Percentiles rank a stretch among this genome's conserved stretches.
These are phyloP conservation scores for Suillus cothurnatus DNA, from an alignment of 768 basidiomycete genomes.

Conservation along the genomic window DNA sequence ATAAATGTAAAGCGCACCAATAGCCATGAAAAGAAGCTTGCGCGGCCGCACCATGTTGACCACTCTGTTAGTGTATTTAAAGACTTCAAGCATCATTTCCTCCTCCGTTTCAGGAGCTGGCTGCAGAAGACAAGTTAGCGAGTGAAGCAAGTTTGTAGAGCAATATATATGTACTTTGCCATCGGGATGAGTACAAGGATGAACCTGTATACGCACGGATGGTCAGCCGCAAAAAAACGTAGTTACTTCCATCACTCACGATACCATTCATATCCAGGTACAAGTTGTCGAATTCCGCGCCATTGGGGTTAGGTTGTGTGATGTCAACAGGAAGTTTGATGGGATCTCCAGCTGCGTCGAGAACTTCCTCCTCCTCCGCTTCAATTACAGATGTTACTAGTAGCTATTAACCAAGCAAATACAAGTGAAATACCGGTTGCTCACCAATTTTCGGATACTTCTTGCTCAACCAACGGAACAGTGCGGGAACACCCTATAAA, in stretches of 20 bases:
- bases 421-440: conserved; percentile 26
- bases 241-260: conserved; percentile 46
- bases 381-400: conserved; percentile 80
- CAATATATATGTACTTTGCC: conserved; percentile 64
- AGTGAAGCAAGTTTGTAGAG: neutral
- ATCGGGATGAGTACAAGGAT: conserved; percentile 99
- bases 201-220: conserved; percentile 57
- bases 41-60: conserved; percentile 97
- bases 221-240: conserved; percentile 1
- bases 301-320: conserved; percentile 87
- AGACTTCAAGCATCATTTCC: conserved; percentile 99
- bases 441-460: conserved; percentile 97
- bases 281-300: conserved; percentile 91
- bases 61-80: conserved; percentile 94
- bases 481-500: conserved; percentile 89
- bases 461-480: conserved; percentile 98
- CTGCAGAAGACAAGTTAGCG: conserved; percentile 38
- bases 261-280: conserved; percentile 99
- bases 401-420: conserved; percentile 2
- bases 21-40: conserved; percentile 97
- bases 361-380: conserved; percentile 76
- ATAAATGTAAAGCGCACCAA: conserved; percentile 59
- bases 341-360: conserved; percentile 64
- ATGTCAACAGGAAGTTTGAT: conserved; percentile 81
- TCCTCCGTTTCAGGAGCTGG: conserved; percentile 97